phyloP scores from a whole-genome alignment of 192 early-diverging fungal species.

The Rhizoclosmatium sp. region DNA sequence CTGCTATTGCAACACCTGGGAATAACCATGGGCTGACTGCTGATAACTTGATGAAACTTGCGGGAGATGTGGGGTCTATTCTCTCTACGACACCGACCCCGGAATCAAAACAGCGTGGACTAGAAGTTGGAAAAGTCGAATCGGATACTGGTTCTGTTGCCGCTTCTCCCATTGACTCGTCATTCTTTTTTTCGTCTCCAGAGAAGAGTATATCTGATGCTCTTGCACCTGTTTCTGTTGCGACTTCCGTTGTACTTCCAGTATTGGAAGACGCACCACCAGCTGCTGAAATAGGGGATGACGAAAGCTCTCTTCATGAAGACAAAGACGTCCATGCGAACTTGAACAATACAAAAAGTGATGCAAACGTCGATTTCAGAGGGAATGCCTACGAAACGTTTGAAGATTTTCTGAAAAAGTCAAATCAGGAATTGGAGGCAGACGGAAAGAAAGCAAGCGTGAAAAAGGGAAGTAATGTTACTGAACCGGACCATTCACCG shows the following conservation, averaged over 20 bases:
- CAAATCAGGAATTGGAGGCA: neutral
- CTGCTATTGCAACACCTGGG: neutral
- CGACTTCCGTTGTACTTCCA: neutral
- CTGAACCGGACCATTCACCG: neutral
- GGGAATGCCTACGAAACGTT: conserved; percentile 11
- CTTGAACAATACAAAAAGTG: neutral
- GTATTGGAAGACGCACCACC: neutral
- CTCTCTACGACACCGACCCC: neutral
- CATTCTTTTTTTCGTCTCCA: conserved; percentile 28
- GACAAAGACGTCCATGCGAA: neutral
- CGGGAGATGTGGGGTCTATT: neutral
- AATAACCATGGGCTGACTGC: too few species aligned
- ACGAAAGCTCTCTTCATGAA: neutral
- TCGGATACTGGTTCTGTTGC: neutral
- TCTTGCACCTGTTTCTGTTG: neutral
- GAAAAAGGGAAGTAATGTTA: neutral
- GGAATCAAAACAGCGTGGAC: neutral
- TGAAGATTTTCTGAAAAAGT: conserved; percentile 8
- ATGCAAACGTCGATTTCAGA: neutral
- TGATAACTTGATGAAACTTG: too few species aligned
- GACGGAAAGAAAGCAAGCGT: neutral
- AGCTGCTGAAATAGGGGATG: neutral
- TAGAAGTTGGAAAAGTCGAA: neutral
- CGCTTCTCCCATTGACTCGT: conserved; percentile 4
- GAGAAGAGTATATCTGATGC: conserved; percentile 6